Evolutionary conservation across 2,329 filamentous ascomycete species (phyloP), one percentile per base, ranked within the genome.

Genomic region (Emergomyces orientalis): DNA sequence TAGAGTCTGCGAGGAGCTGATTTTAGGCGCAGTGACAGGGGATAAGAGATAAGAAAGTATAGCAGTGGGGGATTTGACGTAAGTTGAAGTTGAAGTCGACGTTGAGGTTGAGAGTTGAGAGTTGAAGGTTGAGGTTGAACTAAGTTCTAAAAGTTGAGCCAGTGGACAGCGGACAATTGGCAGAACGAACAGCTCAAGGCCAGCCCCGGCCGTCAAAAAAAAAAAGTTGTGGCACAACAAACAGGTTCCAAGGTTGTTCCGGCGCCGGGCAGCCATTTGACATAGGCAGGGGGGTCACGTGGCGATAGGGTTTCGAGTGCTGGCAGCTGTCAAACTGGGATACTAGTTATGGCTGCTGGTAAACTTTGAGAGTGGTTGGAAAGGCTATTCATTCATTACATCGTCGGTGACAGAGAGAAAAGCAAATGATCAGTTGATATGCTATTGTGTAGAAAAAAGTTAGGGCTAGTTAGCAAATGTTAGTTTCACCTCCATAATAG

Each of bases 51-150:
- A 49, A 49, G 39, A 52, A 25, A 59, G 47, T 27, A 9, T 3
- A 19, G 51, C 3, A 19, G 51, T 5, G 51, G 27, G 51, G n/a
- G 51, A 27, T 32, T 32, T 54, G 45, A 25, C 13, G 27, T 27
- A 32, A 27, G 51, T 34, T 54, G 32, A 32, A 25, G 22, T 27
- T 39, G 19, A 55, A 49, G 56, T 27, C 9, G 49, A 60, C 34
- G 58, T 43, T 57, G 37, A 49, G 32, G 59, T 39, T 63, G 43
- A 62, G n/a, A 43, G 55, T 59, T 32, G 60, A 49, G 19, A 11
- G 41, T 43, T 43, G 34, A 7, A 37, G 34, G 51, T 34, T 54
- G 51, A 11, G 52, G 52, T 37, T 19, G 52, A 32, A 54, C 22
- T 51, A 25, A 11, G 25, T 8, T 51, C n/a, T 25, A 19, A 6